Evolutionary conservation across 192 early-diverging fungal genomes (phyloP), one percentile per base, ranked within the genome.

Genomic region (Neocallimastix lanati): DNA sequence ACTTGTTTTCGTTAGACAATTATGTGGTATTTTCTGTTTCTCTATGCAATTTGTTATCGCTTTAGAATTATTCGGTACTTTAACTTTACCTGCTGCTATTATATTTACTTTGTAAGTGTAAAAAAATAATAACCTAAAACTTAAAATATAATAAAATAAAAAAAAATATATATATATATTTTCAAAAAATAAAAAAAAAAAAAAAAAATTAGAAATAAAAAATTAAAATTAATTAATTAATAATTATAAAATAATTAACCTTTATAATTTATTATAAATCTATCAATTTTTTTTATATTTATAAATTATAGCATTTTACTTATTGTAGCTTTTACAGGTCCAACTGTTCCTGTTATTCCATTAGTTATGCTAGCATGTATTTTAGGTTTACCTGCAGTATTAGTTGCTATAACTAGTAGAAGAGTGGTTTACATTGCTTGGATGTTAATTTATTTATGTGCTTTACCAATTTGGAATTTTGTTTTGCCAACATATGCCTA

Each of bases 361-460:
- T 67, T 67, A 67, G 9, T 67, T 67, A 67, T 67, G 50, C n/a
- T 67, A 67, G 92, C 87, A 7, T 84, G 90, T 29, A 91, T 96
- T 81, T 86, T 96, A 77, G 95, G 95, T 82, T 84, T 97, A 28
- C 96, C 96, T 5, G 96, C 92, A 7, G 83, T 98, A 76, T 86
- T 98, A 78, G 96, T 98, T 84, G 85, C 95, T 76, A 86, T 98
- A 76, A 97, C 95, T 0, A 91, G 93, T 21, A 88, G 91, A 82
- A 92, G 92, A 80, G 80, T 93, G 79, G 84, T 93, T 36, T 98
- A 97, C 84, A 84, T 96, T 38, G 84, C 88, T 18, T 98, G 96
- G 96, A 96, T 98, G 93, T 78, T 94, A 76, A 84, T 97, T 13
- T 86, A 91, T 87, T 80, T 93, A 29, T 76, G 84, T 77, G 81